A percentile compares a stretch with the other conserved stretches of the same genome.
Evolutionary conservation across 225 moss, liverwort and hornwort species (phyloP).

Genomic region (Rhytidiadelphus loreus): DNA sequence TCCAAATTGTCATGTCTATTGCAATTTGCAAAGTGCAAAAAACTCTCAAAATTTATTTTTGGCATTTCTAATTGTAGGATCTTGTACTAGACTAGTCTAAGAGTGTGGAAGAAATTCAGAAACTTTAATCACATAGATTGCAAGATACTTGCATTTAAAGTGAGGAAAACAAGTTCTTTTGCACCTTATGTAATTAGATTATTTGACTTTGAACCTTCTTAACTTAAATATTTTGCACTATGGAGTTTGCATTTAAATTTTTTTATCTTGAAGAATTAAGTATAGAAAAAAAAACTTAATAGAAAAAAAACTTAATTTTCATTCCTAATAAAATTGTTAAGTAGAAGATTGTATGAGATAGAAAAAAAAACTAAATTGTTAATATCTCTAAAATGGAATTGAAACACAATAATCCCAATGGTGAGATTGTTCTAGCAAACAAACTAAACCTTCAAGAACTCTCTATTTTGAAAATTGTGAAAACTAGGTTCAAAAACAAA

Average conservation of each 20-base stretch:
- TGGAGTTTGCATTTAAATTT: too few relatives aligned
- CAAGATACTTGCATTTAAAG: background rate
- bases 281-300: too few relatives aligned
- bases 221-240: background rate
- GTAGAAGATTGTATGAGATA: too few relatives aligned
- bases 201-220: background rate
- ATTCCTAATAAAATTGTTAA: too few relatives aligned
- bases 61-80: background rate
- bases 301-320: background rate
- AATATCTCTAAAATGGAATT: background rate
- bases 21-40: background rate
- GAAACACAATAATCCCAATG: rapidly evolving
- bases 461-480: rapidly evolving
- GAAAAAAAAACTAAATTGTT: too few relatives aligned
- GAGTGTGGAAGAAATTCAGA: background rate
- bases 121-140: background rate
- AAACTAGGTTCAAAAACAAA: background rate
- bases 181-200: background rate
- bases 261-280: background rate
- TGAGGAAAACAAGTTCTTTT: background rate
- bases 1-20: background rate
- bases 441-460: rapidly evolving
- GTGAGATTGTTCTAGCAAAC: background rate
- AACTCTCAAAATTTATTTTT: background rate
- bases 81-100: background rate